Evolutionary conservation across 257 asterid genomes (phyloP).

Genomic region (Nicotiana undulata): DNA sequence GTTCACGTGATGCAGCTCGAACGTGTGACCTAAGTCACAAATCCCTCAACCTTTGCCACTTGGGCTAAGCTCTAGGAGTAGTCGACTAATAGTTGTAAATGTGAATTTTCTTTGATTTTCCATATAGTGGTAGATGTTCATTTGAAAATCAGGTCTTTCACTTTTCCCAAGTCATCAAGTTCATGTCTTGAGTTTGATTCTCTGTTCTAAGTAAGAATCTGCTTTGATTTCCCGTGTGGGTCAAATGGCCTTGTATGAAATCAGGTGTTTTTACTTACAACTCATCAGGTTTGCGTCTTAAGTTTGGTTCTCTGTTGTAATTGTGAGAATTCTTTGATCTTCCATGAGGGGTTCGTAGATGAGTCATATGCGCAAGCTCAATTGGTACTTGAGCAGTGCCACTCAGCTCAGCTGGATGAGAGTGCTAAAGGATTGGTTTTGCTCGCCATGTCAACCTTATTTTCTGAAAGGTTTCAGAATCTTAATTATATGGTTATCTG

Average conservation of each 20-base stretch:
- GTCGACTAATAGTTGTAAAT: neutral
- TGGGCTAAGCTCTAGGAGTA: too few species aligned
- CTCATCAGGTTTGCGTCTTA: neutral
- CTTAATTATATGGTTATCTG: neutral
- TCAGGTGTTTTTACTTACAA: neutral
- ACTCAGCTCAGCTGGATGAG: conserved; percentile 60
- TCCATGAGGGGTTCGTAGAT: conserved; percentile 26
- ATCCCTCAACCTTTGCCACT: too few species aligned
- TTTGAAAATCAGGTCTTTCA: neutral
- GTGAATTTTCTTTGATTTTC: neutral
- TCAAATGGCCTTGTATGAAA: neutral
- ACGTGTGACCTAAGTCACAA: too few species aligned
- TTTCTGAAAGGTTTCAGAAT: conserved; percentile 52
- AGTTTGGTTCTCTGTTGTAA: neutral
- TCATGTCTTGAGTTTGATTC: neutral
- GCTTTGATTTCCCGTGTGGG: neutral
- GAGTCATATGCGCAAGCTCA: conserved; percentile 67
- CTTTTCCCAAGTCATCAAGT: neutral
- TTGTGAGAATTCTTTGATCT: neutral
- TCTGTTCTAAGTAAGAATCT: neutral
- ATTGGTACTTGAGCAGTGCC: conserved; percentile 84
- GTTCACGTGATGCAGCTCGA: too few species aligned
- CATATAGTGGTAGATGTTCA: neutral
- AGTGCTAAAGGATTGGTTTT: conserved; percentile 70
- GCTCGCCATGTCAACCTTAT: conserved; percentile 70